These are phyloP conservation scores for Tolypocladium amazonense DNA, from an alignment of 2,329 filamentous ascomycete species.

Conservation along the genomic window DNA sequence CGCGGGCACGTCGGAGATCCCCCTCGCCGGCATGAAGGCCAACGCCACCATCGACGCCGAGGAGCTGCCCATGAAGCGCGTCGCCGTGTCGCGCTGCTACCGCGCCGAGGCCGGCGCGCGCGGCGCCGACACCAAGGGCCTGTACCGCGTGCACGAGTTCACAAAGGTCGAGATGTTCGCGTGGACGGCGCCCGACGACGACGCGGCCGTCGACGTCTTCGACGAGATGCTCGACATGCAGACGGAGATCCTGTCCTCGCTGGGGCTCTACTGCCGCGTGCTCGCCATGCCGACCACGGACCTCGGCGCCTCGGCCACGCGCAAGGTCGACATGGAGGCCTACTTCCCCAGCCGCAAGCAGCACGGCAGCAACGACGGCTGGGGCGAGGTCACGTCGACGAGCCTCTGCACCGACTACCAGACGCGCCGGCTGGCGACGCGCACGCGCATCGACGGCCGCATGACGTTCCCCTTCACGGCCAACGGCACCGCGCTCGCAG, in stretches of 20 bases:
- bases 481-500: constrained; percentile 88
- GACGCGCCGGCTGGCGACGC: constrained; percentile 68
- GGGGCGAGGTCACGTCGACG: constrained; percentile 87
- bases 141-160: constrained; percentile 97
- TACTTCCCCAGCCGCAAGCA: constrained; percentile 74
- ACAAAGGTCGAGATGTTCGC: constrained; percentile 97
- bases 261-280: constrained; percentile 77
- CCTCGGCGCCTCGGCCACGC: constrained; percentile 74
- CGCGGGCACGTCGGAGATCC: constrained; percentile 87
- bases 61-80: constrained; percentile 65
- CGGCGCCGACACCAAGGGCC: constrained; percentile 81
- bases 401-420: constrained; percentile 96
- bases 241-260: constrained; percentile 64
- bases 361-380: constrained; percentile 42
- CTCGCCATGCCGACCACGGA: constrained; percentile 87
- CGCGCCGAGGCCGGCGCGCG: constrained; percentile 88
- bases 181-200: constrained; percentile 58
- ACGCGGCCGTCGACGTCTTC: constrained; percentile 50
- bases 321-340: constrained; percentile 90
- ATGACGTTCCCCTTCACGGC: constrained; percentile 76
- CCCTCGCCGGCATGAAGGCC: constrained; percentile 83
- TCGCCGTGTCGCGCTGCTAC: constrained; percentile 86
- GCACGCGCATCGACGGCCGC: constrained; percentile 46
- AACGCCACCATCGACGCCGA: constrained; percentile 53
- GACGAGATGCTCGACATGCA: constrained; percentile 82